Evolutionary conservation across 371 early-diverging fungal genomes (phyloP).

Genomic region (Basidiobolus meristosporus): DNA sequence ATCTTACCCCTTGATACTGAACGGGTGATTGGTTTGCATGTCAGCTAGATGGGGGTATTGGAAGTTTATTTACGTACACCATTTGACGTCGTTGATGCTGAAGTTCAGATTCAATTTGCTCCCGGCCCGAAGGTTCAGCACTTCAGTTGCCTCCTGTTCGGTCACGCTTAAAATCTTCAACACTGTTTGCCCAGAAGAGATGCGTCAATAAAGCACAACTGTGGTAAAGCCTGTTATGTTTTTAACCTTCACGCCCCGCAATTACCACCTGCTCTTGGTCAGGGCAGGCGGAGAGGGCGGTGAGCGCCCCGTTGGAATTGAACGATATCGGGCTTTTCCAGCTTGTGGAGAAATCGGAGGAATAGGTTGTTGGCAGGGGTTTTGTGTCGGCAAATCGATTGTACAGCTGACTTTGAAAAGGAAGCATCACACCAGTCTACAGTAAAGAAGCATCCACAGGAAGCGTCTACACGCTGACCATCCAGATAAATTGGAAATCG

Average conservation of each 20-base stretch:
- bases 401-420: too few relatives aligned
- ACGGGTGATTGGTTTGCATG: slow-evolving; percentile 3
- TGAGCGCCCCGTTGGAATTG: slow-evolving; percentile 24
- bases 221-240: neutral
- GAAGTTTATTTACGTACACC: slow-evolving; percentile 27
- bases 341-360: neutral
- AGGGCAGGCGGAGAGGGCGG: slow-evolving; percentile 38
- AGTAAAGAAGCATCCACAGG: too few relatives aligned
- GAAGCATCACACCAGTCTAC: too few relatives aligned
- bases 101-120: slow-evolving; percentile 31
- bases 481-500: too few relatives aligned
- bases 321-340: neutral
- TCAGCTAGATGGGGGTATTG: slow-evolving; percentile 1
- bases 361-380: too few relatives aligned
- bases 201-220: neutral
- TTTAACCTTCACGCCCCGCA: slow-evolving; percentile 52
- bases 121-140: slow-evolving; percentile 48
- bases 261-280: slow-evolving; percentile 40
- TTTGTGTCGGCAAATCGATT: too few relatives aligned
- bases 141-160: slow-evolving; percentile 30
- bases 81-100: slow-evolving; percentile 64
- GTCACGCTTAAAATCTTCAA: slow-evolving; percentile 42
- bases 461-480: too few relatives aligned
- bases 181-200: slow-evolving; percentile 13
- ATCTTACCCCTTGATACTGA: slow-evolving; percentile 29